Base-by-base conservation (phyloP, 306 rosid species). In the Vigna nakashimae region DNA sequence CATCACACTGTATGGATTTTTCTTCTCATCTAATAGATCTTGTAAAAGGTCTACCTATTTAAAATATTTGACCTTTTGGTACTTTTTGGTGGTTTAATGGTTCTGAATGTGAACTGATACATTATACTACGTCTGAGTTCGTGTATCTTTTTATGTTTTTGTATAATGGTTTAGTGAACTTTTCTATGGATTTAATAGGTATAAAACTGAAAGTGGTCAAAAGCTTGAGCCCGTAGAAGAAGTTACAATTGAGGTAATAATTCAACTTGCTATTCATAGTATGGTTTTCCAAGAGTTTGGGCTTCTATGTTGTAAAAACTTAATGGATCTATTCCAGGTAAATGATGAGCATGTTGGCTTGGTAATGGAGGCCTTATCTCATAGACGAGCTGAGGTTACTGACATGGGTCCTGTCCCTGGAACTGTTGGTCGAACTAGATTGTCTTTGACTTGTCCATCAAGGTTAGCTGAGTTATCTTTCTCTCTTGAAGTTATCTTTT, bases 321-420 rank as follows among this genome's bases (percentile, higher is more conserved):
- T 74, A 55, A 36, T 67, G 48, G 73, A 30, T 76, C 58, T 76
- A 69, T 84, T 38, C 52, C 87, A 95, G 99, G 88, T 95, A 72
- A 92, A 92, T 84, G 96, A 95, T 66, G 98, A 95, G 81, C 99
- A 95, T 18, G 99, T 95, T 30, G 99, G 99, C 70, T 79, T 92
- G 79, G 84, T 95, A 75, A 95, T 95, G 99, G 98, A 95, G 85
- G 98, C 98, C 63, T 86, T 95, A 74, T 95, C 99, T 78, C 97
- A 92, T 68, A 86, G 99, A 75, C 92, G 97, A 75, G 99, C 89
- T 22, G 99, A 95, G 88, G 86, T 95, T 79, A 75, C 78, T 42
- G 98, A 91, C 80, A 95, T 95, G 99, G 98, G 98, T 62, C 99
- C 99, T 73, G 99, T 95, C 59, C 79, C 99, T 0, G 99, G 98